These are phyloP conservation scores for Echeveria elegans DNA, from an alignment of 164 flowering plant species.

Conservation along the genomic window DNA sequence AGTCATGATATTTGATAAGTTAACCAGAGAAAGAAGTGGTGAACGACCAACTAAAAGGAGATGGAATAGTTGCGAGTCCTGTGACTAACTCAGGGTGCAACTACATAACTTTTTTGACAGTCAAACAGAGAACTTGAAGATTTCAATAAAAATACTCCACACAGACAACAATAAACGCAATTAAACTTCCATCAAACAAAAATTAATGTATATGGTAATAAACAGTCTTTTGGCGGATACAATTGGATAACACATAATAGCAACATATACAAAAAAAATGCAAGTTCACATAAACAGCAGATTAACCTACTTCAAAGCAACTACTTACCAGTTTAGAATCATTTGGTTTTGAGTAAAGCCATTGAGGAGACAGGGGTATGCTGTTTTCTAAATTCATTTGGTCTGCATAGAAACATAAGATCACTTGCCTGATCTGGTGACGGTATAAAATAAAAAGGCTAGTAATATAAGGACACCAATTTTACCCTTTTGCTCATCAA, in stretches of 20 bases:
- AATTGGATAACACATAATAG: neutral
- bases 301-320: neutral
- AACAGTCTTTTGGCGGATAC: neutral
- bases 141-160: too few species aligned
- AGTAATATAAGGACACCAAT: neutral
- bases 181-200: neutral
- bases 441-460: neutral
- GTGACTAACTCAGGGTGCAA: neutral
- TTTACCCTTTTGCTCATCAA: slow-evolving; percentile 66
- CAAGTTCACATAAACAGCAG: neutral
- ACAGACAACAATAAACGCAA: neutral
- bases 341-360: slow-evolving; percentile 78
- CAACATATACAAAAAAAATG: neutral
- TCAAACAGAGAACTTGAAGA: too few species aligned
- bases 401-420: slow-evolving; percentile 32
- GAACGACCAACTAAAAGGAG: neutral
- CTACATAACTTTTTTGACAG: too few species aligned
- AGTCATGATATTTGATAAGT: neutral
- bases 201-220: neutral
- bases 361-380: slow-evolving; percentile 88
- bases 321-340: slow-evolving; percentile 42
- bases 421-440: neutral
- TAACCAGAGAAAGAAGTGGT: neutral
- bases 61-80: neutral
- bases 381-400: slow-evolving; percentile 53